Evolutionary conservation across 371 early-diverging fungal species (phyloP).

Genomic region (Zancudomyces culisetae): DNA sequence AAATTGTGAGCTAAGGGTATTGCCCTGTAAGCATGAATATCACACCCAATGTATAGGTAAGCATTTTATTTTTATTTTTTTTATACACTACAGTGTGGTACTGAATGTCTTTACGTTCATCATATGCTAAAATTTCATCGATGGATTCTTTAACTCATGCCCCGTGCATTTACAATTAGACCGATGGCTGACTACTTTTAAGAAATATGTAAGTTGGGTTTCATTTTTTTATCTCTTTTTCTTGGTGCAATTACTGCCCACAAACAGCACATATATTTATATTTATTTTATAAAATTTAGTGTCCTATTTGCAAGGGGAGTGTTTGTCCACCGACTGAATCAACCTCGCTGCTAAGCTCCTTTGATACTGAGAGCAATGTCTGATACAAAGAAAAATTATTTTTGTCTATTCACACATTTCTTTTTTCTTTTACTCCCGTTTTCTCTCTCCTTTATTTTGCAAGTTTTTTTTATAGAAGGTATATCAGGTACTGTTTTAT

Average conservation of each 20-base stretch:
- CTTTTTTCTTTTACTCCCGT: too few relatives aligned
- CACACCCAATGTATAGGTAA: constrained; percentile 69
- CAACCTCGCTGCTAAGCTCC: constrained; percentile 14
- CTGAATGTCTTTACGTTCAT: not conserved
- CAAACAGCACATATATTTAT: not conserved
- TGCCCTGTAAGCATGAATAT: constrained; percentile 82
- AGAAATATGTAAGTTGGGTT: constrained; percentile 8
- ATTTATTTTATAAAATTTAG: constrained; percentile 25
- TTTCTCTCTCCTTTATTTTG: too few relatives aligned
- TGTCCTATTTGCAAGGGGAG: constrained; percentile 65
- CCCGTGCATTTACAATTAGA: too few relatives aligned
- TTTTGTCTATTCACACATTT: too few relatives aligned
- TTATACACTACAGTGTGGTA: not conserved
- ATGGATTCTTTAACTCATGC: too few relatives aligned
- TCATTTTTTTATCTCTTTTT: not conserved
- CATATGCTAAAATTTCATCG: not conserved
- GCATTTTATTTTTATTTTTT: not conserved
- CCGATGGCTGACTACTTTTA: constrained; percentile 58
- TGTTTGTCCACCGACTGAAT: constrained; percentile 25
- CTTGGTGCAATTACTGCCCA: not conserved
- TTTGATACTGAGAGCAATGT: not conserved
- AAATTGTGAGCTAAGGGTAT: constrained; percentile 49
- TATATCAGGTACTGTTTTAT: too few relatives aligned
- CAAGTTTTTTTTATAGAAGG: too few relatives aligned
- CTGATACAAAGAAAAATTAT: too few relatives aligned